Conservation (phyloP, 352 stramenopile genomes). For the Phytophthora foliorum region DNA sequence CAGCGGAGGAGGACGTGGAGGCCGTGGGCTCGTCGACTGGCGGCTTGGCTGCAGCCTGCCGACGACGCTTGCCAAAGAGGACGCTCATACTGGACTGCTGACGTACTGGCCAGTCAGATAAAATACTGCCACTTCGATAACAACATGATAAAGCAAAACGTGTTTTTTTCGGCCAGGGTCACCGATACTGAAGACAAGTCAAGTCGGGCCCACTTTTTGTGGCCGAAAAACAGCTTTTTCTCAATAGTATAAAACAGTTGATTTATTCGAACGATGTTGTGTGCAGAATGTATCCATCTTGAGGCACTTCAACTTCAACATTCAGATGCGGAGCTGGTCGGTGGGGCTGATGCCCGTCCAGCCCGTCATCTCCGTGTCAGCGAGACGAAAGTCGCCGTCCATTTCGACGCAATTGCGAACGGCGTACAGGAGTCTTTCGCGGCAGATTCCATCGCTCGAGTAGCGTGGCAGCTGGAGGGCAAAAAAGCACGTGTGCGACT, state of each 20-base stretch:
- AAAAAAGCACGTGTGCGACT: conserved; percentile 93
- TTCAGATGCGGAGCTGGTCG: conserved; percentile 70
- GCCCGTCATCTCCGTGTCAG: conserved; percentile 83
- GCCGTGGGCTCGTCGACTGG: conserved; percentile 4
- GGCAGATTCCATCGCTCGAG: conserved; percentile 79
- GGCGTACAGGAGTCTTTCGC: conserved; percentile 77
- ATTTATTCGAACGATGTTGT: too few species aligned
- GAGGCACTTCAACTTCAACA: background rate
- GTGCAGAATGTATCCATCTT: conserved; percentile 9
- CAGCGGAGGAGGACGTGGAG: background rate
- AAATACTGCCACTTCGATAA: too few species aligned
- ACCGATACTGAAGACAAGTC: too few species aligned
- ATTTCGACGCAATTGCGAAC: conserved; percentile 91
- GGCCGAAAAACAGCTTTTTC: too few species aligned
- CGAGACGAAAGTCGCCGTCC: conserved; percentile 89
- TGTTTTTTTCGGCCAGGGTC: too few species aligned
- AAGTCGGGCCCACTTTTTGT: too few species aligned
- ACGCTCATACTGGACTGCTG: conserved; percentile 62
- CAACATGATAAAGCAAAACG: background rate
- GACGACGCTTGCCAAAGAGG: conserved; percentile 82
- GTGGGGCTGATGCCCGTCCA: conserved; percentile 75
- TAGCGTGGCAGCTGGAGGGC: conserved; percentile 83
- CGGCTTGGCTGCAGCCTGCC: conserved; percentile 14
- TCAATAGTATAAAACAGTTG: too few species aligned
- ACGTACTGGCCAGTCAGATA: background rate